These are phyloP conservation scores for Plasmodium blacklocki DNA, from an alignment of 169 alveolate species.

Conservation along the genomic window DNA sequence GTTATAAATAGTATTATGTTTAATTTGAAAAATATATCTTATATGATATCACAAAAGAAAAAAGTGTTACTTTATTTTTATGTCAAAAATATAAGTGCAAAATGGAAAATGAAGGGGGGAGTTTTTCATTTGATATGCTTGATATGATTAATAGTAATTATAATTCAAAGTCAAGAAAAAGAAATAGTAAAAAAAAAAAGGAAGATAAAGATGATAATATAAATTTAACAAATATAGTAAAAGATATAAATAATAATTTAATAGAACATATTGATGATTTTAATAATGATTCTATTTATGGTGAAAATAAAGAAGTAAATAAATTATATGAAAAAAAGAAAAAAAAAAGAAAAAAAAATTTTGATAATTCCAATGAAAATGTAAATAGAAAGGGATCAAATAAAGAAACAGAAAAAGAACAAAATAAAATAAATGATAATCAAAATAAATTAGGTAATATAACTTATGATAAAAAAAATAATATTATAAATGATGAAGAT, in stretches of 20 bases:
- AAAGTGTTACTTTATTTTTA: too few species aligned
- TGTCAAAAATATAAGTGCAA: not conserved
- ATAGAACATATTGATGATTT: not conserved
- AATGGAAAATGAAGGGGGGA: conserved; percentile 8
- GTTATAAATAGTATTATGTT: too few species aligned
- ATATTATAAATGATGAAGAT: too few species aligned
- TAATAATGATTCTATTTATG: not conserved
- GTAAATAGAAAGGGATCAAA: not conserved
- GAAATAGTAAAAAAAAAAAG: not conserved
- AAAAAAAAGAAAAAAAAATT: too few species aligned
- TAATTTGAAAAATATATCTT: too few species aligned
- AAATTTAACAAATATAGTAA: not conserved
- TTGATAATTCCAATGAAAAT: too few species aligned
- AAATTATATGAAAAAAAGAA: not conserved
- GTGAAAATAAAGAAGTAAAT: not conserved
- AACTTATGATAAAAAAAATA: too few species aligned
- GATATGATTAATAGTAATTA: conserved; percentile 19
- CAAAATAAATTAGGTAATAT: not conserved
- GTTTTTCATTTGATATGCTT: conserved; percentile 61
- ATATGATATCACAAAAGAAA: too few species aligned
- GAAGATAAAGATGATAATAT: not conserved
- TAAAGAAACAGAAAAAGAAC: not conserved
- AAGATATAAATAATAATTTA: not conserved
- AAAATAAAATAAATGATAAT: not conserved
- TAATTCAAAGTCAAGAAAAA: not conserved